Conservation (phyloP, 768 basidiomycete genomes). For the Kwoniella sp. region DNA sequence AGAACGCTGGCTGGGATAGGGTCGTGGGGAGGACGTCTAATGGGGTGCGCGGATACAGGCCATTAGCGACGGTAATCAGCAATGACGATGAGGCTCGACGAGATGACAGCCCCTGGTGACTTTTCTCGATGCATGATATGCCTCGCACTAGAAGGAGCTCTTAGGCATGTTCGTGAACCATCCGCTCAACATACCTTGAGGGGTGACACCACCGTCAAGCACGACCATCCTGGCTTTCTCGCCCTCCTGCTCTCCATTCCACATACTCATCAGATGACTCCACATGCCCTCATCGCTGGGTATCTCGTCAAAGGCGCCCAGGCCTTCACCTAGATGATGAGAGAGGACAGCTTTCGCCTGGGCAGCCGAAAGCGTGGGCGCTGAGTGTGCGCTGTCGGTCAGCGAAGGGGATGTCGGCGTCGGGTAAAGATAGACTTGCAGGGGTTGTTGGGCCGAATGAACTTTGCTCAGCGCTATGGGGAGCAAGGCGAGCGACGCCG, state of each 20-base stretch:
- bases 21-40: slow-evolving; percentile 49
- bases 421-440: slow-evolving; percentile 53
- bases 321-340: slow-evolving; percentile 44
- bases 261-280: slow-evolving; percentile 43
- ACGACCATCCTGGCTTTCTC: slow-evolving; percentile 44
- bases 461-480: slow-evolving; percentile 10
- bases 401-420: slow-evolving; percentile 31
- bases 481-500: slow-evolving; percentile 4
- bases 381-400: background rate
- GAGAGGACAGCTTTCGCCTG: slow-evolving; percentile 52
- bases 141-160: background rate
- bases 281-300: slow-evolving; percentile 47
- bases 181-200: slow-evolving; percentile 44
- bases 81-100: too few species aligned
- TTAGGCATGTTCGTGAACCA: too few species aligned
- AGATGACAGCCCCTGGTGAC: too few species aligned
- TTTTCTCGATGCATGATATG: too few species aligned
- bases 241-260: slow-evolving; percentile 21
- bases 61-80: too few species aligned
- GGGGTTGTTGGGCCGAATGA: slow-evolving; percentile 35
- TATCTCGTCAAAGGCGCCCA: slow-evolving; percentile 51
- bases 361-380: slow-evolving; percentile 43
- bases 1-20: slow-evolving; percentile 46
- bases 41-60: too few species aligned
- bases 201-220: slow-evolving; percentile 45